A percentile compares a stretch with the other conserved stretches of the same genome.
Conservation (phyloP, 140 eudicot species). For the Anethum foeniculum region DNA sequence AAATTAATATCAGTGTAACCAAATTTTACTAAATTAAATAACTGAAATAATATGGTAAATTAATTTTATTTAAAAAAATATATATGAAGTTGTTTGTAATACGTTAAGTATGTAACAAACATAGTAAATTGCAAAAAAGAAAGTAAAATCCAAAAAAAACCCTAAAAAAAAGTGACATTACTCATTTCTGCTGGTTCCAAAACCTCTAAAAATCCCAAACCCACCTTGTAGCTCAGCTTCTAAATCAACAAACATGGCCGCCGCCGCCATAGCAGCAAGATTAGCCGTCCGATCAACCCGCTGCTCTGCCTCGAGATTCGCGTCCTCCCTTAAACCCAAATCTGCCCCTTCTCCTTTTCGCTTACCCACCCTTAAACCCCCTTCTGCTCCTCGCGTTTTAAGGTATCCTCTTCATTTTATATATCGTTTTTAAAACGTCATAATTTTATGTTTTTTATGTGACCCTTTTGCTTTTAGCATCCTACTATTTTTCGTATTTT, state of each 20-base stretch:
- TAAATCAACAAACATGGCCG: slow-evolving; percentile 18
- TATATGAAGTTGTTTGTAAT: too few relatives aligned
- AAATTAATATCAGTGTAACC: too few relatives aligned
- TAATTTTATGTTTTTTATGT: background rate
- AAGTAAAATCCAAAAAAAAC: too few relatives aligned
- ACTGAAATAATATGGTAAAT: too few relatives aligned
- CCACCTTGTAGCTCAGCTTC: background rate
- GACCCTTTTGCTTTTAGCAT: background rate
- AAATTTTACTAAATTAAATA: too few relatives aligned
- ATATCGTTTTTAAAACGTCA: background rate
- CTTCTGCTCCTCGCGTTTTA: slow-evolving; percentile 65
- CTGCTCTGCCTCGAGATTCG: slow-evolving; percentile 42
- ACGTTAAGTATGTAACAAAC: too few relatives aligned
- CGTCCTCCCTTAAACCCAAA: slow-evolving; percentile 44
- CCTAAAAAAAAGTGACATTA: too few relatives aligned
- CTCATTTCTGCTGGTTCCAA: too few relatives aligned
- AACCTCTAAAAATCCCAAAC: background rate
- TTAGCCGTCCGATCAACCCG: slow-evolving; percentile 48
- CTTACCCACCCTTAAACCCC: slow-evolving; percentile 36
- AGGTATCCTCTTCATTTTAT: slow-evolving; percentile 27
- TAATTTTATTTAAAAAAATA: too few relatives aligned
- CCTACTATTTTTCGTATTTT: background rate
- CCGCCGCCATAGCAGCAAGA: slow-evolving; percentile 50
- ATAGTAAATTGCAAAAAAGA: too few relatives aligned
- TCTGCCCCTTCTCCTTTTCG: slow-evolving; percentile 61